Conservation (phyloP, 192 early-diverging fungal species). For the Linnemannia exigua region DNA sequence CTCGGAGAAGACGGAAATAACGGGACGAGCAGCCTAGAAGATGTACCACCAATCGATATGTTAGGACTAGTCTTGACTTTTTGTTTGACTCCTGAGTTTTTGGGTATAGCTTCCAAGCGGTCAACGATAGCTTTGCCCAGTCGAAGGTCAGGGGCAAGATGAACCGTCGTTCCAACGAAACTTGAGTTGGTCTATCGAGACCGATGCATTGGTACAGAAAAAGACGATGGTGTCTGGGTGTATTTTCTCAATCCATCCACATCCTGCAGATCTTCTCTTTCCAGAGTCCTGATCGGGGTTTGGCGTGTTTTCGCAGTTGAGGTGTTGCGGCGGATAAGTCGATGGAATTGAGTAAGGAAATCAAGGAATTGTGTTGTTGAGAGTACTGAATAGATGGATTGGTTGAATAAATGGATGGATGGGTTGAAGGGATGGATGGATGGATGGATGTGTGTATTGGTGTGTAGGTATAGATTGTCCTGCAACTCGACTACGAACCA, state of each 20-base stretch:
- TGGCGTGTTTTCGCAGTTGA: background rate
- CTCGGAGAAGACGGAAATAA: constrained; percentile 91
- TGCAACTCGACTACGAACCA: constrained; percentile 25
- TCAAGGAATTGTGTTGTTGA: background rate
- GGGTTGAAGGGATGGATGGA: constrained; percentile 24
- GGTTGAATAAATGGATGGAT: constrained; percentile 20
- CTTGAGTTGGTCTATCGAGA: background rate
- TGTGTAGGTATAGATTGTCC: background rate
- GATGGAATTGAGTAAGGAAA: background rate
- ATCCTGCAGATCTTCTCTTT: background rate
- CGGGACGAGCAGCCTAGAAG: constrained; percentile 78
- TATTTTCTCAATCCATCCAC: background rate
- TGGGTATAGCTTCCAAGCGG: background rate
- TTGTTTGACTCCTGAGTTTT: background rate
- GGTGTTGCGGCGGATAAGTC: too few relatives aligned
- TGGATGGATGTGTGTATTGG: background rate
- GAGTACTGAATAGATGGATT: background rate
- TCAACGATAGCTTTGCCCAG: background rate
- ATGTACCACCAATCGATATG: background rate
- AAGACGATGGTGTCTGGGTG: background rate
- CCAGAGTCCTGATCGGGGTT: background rate
- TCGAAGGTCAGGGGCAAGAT: background rate
- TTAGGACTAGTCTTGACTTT: background rate
- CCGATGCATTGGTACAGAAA: background rate
- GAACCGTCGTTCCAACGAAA: background rate